These are phyloP conservation scores for Coemansia sp. DNA, from an alignment of 192 early-diverging fungal genomes.

Conservation along the genomic window DNA sequence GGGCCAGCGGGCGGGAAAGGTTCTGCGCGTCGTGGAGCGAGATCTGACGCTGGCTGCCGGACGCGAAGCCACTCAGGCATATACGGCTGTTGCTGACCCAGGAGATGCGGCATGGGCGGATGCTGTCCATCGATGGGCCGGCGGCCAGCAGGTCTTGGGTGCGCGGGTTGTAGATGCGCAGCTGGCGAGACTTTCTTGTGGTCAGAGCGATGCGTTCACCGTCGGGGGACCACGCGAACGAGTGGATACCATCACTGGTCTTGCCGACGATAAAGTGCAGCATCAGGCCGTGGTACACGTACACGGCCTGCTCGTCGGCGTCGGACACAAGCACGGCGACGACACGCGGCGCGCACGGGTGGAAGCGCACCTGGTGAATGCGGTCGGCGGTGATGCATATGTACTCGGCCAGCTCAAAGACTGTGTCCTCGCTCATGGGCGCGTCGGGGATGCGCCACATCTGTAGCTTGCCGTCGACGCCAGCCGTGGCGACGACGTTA, in stretches of 20 bases:
- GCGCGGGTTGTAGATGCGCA: constrained; percentile 66
- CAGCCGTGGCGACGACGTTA: constrained; percentile 39
- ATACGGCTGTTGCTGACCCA: constrained; percentile 64
- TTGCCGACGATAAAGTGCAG: constrained; percentile 34
- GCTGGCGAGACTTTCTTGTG: constrained; percentile 62
- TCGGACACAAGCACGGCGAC: constrained; percentile 38
- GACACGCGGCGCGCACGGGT: constrained; percentile 33
- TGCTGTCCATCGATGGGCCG: constrained; percentile 68
- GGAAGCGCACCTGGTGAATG: constrained; percentile 44
- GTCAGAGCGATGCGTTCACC: constrained; percentile 69
- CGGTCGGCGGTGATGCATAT: constrained; percentile 39
- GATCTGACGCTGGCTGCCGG: constrained; percentile 71
- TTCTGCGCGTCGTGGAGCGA: constrained; percentile 54
- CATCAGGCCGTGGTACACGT: constrained; percentile 42
- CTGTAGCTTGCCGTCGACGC: constrained; percentile 35
- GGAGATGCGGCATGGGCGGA: constrained; percentile 62
- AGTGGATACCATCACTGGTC: constrained; percentile 34
- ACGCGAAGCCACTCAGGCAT: constrained; percentile 73
- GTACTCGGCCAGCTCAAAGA: constrained; percentile 45
- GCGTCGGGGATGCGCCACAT: constrained; percentile 47
- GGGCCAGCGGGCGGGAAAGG: constrained; percentile 45
- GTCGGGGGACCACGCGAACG: constrained; percentile 61
- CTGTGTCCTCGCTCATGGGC: constrained; percentile 15
- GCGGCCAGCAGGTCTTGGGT: constrained; percentile 59
- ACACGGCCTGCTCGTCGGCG: constrained; percentile 21